Evolutionary conservation across 2,329 filamentous ascomycete species (phyloP), one percentile per base, ranked within the genome.

Genomic region (Rasamsonia emersonii): DNA sequence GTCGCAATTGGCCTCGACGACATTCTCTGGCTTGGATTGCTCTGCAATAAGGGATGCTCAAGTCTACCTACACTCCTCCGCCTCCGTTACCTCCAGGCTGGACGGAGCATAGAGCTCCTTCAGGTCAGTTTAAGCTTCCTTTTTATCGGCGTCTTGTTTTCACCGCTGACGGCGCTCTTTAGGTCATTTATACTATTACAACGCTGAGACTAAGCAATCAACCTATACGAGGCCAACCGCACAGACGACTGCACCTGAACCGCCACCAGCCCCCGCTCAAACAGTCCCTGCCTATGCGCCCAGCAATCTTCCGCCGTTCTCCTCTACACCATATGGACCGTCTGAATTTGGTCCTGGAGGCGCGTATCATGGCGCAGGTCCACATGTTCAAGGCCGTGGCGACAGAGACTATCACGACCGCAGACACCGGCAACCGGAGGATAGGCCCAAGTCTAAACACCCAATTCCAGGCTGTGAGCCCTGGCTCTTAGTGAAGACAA

Each of bases 401-500:
- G 67, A 67, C 33, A 71, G 68, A 40, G 70, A 67, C 4, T 68
- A 72, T 44, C 71, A 77, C 30, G 67, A 74, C 28, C 67, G 78
- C 37, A 75, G 77, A 18, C 69, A 71, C 26, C 73, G 72, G n/a
- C 78, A 84, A 40, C 82, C 79, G 0, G 60, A 71, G 27, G 91
- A 96, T 55, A 79, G 81, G 42, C 91, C 91, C 3, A 85, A 81
- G 58, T 78, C 79, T 17, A 88, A 84, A 53, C 73, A 82, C 35
- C 53, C 70, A 4, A 91, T 98, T 27, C 86, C 86, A 0, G 80
- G 80, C 2, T 83, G 77, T 47, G 79, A 82, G 46, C 83, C 86
- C 10, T 98, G 91, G 91, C 62, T 93, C 0, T 66, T 98, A 3
- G 85, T 98, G n/a, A 84, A 82, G 53, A 98, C 91, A 1, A 95